Base-by-base conservation (phyloP, 345 rosid genomes). In the Pugionium cornutum region DNA sequence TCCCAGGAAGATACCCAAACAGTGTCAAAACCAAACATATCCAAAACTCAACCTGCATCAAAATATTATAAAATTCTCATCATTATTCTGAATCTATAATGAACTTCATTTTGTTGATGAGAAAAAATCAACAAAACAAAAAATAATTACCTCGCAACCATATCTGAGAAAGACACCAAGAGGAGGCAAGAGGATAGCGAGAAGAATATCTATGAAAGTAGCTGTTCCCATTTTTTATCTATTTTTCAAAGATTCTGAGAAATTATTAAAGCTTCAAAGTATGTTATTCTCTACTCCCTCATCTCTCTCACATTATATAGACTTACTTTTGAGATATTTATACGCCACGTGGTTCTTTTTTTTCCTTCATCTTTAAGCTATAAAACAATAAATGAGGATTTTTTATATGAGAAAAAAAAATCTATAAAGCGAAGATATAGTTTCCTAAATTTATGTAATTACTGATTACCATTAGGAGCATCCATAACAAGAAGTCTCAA, bases 121-220 rank as follows among this genome's bases (percentile, higher is more conserved):
- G 37, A 18, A 53, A 46, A 45, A 25, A 18, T 18, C 18, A 18
- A 18, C 11, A 45, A 7, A 18, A 9, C 6, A 39, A 65, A 4
- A 50, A 46, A n/a, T 3, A 34, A 9, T 31, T 51, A 88, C 97
- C 80, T 74, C 9, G 79, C 96, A 91, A 10, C 89, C 92, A 55
- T 2, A 88, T 75, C 81, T 91, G 82, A 88, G 88, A 75, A 86
- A 91, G 76, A 91, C 97, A 6, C 96, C 97, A 0, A 91, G 92
- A 64, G 97, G 97, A 37, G 97, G 97, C 85, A 90, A 78, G 73
- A 91, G 40, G 77, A 91, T 79, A 3, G 97, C 96, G 64, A 91
- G 58, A 30, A 91, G 35, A 70, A 88, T 83, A 64, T 91, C 96
- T 1, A 91, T 0, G 84, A 83, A 91, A 0, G 65, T 88, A 25